Conservation (phyloP, 2,329 filamentous ascomycete genomes). For the Anthostomella pinea region DNA sequence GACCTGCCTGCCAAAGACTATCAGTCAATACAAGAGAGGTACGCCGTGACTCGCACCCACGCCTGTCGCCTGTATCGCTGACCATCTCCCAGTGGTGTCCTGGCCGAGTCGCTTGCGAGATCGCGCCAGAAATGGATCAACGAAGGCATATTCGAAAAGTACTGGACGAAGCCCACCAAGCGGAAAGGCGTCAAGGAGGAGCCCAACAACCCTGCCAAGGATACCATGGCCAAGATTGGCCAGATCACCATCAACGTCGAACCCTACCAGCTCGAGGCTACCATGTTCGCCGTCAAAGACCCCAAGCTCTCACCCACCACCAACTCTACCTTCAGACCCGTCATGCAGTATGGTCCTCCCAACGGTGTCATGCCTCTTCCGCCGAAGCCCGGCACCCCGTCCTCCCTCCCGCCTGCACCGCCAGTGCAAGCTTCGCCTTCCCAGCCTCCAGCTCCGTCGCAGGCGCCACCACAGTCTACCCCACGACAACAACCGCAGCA, state of each 20-base stretch:
- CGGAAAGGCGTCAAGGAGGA: slow-evolving; percentile 65
- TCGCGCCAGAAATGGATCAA: slow-evolving; percentile 72
- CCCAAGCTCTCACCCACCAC: slow-evolving; percentile 46
- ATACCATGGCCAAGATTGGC: slow-evolving; percentile 71
- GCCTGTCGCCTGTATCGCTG: slow-evolving; percentile 12
- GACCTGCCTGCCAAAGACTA: slow-evolving; percentile 64
- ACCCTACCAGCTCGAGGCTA: slow-evolving; percentile 76
- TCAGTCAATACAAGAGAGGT: slow-evolving; percentile 73
- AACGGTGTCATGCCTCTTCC: slow-evolving; percentile 60
- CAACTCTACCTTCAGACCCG: slow-evolving; percentile 45
- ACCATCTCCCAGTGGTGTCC: slow-evolving; percentile 58
- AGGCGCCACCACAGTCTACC: slow-evolving; percentile 8
- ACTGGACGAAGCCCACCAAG: slow-evolving; percentile 72
- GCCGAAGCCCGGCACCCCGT: slow-evolving; percentile 34
- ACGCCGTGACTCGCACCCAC: slow-evolving; percentile 15
- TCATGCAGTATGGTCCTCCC: slow-evolving; percentile 64
- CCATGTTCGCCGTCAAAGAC: slow-evolving; percentile 69
- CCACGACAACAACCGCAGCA: not conserved
- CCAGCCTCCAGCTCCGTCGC: slow-evolving; percentile 15
- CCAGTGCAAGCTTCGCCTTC: slow-evolving; percentile 9
- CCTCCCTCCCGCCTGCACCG: slow-evolving; percentile 19
- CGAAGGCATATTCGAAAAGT: slow-evolving; percentile 72
- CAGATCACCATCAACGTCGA: slow-evolving; percentile 73
- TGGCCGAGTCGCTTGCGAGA: slow-evolving; percentile 68
- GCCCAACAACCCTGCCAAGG: slow-evolving; percentile 64